Base-by-base conservation (phyloP, 805 yeast genomes). In the Yarrowia sp. region DNA sequence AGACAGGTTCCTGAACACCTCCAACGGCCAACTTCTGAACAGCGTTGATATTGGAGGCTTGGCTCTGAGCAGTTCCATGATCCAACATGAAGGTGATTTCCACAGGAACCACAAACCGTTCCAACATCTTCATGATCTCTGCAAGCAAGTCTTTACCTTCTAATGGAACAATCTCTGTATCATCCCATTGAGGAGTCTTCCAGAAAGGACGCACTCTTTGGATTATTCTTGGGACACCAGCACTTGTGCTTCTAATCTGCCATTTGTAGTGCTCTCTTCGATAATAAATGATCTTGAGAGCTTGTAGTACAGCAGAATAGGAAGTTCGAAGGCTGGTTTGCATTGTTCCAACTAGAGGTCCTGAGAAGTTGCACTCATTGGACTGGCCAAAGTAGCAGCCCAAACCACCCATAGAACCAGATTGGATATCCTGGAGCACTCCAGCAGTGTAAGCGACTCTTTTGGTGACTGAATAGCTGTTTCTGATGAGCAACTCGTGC, bases 351-450 rank as follows among this genome's bases (percentile, higher is more conserved):
- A 38, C 34, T 10, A 53, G 14, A 15, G 60, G 60, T 14, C 60
- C 60, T 2, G 60, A 20, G 10, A 38, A 53, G 44, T 53, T 53
- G 60, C 60, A 53, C 12, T 53, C 43, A 34, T 53, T 38, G 14
- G 34, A 20, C 44, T 20, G 43, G 9, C 60, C 60, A 20, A 53
- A 53, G 14, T 53, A 39, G 9, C 43, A 38, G 36, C 60, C 60
- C 3, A 53, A 13, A 3, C 60, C 60, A 9, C 19, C 44, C 44
- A 52, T 52, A 4, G 42, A 10, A 13, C 56, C 56, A 17, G 30
- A 34, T 12, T 36, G 56, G 34, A 52, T 17, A 13, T 36, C 42
- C 12, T 17, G 19, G 5, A 52, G 4, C 14, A 8, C 36, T 17
- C 20, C 56, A 36, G 19, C 33, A 8, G 42, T n/a, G 10, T 52